Percentiles rank a stretch among this genome's conserved stretches.
Conservation (phyloP, 2,329 filamentous ascomycete species). For the Coleophoma crateriformis region DNA sequence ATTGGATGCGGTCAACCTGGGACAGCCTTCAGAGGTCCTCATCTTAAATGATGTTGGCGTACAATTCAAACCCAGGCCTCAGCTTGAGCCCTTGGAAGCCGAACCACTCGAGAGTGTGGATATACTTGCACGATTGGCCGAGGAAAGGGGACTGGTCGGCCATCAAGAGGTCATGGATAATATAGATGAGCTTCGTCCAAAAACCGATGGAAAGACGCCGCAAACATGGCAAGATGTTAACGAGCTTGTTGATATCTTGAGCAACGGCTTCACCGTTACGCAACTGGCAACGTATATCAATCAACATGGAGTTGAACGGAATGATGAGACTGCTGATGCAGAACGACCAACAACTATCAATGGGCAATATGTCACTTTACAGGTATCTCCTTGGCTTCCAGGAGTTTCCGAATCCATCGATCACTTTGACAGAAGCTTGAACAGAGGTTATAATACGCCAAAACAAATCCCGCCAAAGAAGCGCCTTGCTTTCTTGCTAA, state of each 20-base stretch:
- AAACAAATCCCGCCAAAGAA: constrained; percentile 23
- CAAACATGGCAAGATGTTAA: constrained; percentile 20
- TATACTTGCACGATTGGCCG: constrained; percentile 20
- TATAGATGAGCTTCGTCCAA: constrained; percentile 22
- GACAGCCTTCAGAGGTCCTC: constrained; percentile 21
- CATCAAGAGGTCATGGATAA: constrained; percentile 21
- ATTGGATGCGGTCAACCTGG: constrained; percentile 15
- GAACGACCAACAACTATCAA: not conserved
- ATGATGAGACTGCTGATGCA: not conserved
- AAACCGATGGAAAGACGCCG: constrained; percentile 4
- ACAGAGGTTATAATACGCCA: constrained; percentile 19
- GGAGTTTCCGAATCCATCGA: constrained; percentile 15
- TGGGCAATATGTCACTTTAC: constrained; percentile 6
- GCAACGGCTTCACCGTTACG: constrained; percentile 20
- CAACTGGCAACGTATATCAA: constrained; percentile 23
- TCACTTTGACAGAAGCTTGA: constrained; percentile 13
- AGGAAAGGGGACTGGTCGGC: constrained; percentile 21
- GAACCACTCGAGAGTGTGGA: constrained; percentile 17
- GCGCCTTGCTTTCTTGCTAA: constrained; percentile 14
- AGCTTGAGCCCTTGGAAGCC: not conserved
- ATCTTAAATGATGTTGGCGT: constrained; percentile 23
- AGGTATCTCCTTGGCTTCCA: constrained; percentile 22
- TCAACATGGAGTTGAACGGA: constrained; percentile 1
- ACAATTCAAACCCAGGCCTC: not conserved
- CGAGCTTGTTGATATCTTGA: constrained; percentile 17